These are phyloP conservation scores for Colletotrichum theobromicola DNA, from an alignment of 2,329 filamentous ascomycete species.

Conservation along the genomic window DNA sequence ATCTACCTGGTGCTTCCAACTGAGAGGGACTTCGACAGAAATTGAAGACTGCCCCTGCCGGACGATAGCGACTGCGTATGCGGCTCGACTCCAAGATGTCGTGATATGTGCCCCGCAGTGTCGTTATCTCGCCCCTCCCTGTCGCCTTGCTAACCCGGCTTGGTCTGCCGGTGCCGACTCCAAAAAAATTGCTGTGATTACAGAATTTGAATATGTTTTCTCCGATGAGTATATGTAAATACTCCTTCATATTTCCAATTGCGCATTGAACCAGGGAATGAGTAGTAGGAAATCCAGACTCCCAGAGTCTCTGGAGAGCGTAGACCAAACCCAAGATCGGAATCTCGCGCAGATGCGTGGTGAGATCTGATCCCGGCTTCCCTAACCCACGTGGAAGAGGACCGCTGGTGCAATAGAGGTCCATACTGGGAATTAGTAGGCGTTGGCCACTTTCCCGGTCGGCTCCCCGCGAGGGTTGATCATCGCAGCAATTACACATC, in stretches of 20 bases:
- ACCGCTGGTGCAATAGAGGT: neutral
- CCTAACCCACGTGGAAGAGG: rapidly evolving
- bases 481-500: neutral
- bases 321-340: rapidly evolving
- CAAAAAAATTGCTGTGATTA: neutral
- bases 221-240: rapidly evolving
- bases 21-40: neutral
- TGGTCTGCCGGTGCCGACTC: neutral
- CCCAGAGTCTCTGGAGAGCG: rapidly evolving
- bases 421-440: neutral
- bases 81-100: neutral
- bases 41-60: neutral
- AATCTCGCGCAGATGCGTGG: rapidly evolving
- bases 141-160: neutral
- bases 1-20: neutral
- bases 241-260: neutral
- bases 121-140: slow-evolving; percentile 16
- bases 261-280: neutral
- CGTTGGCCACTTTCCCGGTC: neutral
- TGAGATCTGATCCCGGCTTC: rapidly evolving
- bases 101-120: slow-evolving; percentile 10
- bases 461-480: neutral
- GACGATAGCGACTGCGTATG: neutral
- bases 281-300: neutral
- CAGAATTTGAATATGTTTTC: neutral